Conservation (phyloP, 441 rosid genomes). For the Pelargonium cotyledonis region DNA sequence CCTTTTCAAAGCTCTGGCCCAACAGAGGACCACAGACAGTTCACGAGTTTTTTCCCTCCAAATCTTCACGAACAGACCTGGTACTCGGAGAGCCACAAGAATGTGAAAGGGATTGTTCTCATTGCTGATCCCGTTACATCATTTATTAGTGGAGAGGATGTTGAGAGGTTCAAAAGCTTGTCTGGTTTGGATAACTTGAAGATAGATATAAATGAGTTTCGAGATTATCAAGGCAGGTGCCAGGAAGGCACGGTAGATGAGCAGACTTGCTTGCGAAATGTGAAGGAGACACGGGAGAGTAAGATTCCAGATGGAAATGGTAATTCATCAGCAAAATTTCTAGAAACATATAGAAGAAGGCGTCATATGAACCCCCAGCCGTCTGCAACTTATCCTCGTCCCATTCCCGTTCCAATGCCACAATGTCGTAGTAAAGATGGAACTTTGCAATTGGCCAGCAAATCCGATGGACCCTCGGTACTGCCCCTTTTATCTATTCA, state of each 20-base stretch:
- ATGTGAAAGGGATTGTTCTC: conserved; percentile 53
- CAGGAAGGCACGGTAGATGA: conserved; percentile 21
- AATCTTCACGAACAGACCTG: conserved; percentile 41
- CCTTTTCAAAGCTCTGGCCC: conserved; percentile 27
- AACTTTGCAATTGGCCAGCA: conserved; percentile 18
- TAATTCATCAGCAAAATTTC: conserved; percentile 20
- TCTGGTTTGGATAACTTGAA: conserved; percentile 37
- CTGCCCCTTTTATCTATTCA: conserved; percentile 21
- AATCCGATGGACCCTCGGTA: conserved; percentile 21
- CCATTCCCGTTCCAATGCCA: not conserved
- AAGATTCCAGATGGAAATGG: conserved; percentile 16
- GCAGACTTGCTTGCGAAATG: conserved; percentile 11
- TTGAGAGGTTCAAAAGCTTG: conserved; percentile 40
- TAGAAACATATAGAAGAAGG: conserved; percentile 32
- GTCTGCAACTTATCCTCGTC: conserved; percentile 7
- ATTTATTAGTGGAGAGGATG: conserved; percentile 27
- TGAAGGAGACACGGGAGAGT: conserved; percentile 15
- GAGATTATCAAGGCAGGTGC: conserved; percentile 25
- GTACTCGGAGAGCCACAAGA: conserved; percentile 31
- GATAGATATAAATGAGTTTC: conserved; percentile 31
- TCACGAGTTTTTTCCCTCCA: conserved; percentile 41
- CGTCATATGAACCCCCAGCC: conserved; percentile 13
- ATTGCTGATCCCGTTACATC: conserved; percentile 43
- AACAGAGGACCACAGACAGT: conserved; percentile 26
- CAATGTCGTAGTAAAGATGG: conserved; percentile 12